These are phyloP conservation scores for Colletotrichum horii DNA, from an alignment of 2,329 filamentous ascomycete species.

Conservation along the genomic window DNA sequence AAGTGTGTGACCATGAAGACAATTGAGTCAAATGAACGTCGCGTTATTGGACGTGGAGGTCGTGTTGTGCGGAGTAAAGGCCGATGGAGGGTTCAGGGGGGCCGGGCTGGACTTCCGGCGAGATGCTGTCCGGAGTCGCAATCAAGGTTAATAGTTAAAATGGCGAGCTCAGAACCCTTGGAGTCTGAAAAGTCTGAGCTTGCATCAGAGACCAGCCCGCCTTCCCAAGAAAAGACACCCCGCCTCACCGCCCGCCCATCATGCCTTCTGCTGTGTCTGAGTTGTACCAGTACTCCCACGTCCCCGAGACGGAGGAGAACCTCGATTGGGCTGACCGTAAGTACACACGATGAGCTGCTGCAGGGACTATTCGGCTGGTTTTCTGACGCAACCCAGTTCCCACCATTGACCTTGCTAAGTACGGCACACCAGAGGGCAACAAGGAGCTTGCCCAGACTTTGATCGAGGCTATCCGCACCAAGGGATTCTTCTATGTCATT, in stretches of 20 bases:
- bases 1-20: background rate
- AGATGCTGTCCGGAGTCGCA: background rate
- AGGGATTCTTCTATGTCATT: slow-evolving; percentile 63
- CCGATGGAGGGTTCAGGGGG: background rate
- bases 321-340: slow-evolving; percentile 42
- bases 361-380: fast-evolving
- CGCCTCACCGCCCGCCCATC: slow-evolving; percentile 9
- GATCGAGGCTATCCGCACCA: slow-evolving; percentile 38
- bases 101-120: background rate
- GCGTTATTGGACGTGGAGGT: background rate
- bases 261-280: slow-evolving; percentile 37
- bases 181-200: background rate
- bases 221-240: background rate
- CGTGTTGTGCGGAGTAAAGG: slow-evolving; percentile 1
- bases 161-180: slow-evolving; percentile 12
- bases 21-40: background rate
- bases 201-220: background rate
- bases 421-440: slow-evolving; percentile 36
- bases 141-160: slow-evolving; percentile 4
- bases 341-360: background rate
- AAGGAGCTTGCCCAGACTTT: slow-evolving; percentile 30
- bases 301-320: slow-evolving; percentile 39
- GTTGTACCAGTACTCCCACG: slow-evolving; percentile 37
- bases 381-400: slow-evolving; percentile 26
- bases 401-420: slow-evolving; percentile 37